Evolutionary conservation across 192 early-diverging fungal species (phyloP).

Genomic region (Coemansia sp.): DNA sequence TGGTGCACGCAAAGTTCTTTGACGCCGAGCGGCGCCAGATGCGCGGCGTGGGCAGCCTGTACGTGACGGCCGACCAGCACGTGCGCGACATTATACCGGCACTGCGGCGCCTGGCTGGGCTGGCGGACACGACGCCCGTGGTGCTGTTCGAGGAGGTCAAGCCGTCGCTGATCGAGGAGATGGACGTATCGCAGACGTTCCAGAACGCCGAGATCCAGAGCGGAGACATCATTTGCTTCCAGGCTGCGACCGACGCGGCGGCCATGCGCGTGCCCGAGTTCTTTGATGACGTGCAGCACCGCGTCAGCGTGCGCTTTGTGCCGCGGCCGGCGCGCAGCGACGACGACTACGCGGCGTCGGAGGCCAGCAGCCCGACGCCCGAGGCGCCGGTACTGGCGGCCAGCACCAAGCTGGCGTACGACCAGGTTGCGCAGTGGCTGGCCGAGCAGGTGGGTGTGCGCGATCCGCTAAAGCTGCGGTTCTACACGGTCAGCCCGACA

Average conservation of each 20-base stretch:
- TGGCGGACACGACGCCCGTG: constrained; percentile 58
- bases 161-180: constrained; percentile 81
- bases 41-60: constrained; percentile 57
- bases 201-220: constrained; percentile 76
- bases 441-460: constrained; percentile 50
- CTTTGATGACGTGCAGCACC: constrained; percentile 72
- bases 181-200: constrained; percentile 66
- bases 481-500: constrained; percentile 48
- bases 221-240: constrained; percentile 91
- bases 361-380: constrained; percentile 13
- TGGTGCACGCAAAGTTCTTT: constrained; percentile 87
- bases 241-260: constrained; percentile 32
- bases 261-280: constrained; percentile 56
- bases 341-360: constrained; percentile 1
- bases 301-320: constrained; percentile 71
- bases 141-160: constrained; percentile 86
- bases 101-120: constrained; percentile 53
- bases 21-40: constrained; percentile 60
- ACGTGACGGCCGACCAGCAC: constrained; percentile 48
- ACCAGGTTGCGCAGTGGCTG: constrained; percentile 59
- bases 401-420: constrained; percentile 28
- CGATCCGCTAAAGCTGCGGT: constrained; percentile 68
- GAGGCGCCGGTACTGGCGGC: constrained; percentile 1
- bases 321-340: constrained; percentile 41
- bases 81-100: constrained; percentile 60